Evolutionary conservation across 1,284 basidiomycete genomes (phyloP).

Genomic region (Ustilago lituana): DNA sequence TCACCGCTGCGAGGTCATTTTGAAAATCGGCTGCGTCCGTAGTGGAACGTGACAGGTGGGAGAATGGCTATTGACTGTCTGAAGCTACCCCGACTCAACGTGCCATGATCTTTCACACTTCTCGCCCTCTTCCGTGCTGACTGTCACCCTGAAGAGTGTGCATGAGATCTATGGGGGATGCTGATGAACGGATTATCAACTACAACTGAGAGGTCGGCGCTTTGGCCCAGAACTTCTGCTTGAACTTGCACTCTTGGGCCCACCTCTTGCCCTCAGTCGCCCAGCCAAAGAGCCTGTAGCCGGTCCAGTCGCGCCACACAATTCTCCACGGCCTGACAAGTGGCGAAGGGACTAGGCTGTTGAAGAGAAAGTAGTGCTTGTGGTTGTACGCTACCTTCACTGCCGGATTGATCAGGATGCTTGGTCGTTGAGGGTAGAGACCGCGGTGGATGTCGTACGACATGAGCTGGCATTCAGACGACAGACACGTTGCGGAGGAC

Average conservation of each 20-base stretch:
- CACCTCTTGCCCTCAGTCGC: slow-evolving; percentile 38
- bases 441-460: slow-evolving; percentile 73
- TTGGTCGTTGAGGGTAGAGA: slow-evolving; percentile 68
- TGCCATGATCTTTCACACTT: too few relatives aligned
- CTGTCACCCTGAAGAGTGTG: too few relatives aligned
- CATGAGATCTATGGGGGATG: too few relatives aligned
- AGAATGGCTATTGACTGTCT: too few relatives aligned
- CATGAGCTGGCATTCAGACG: slow-evolving; percentile 72
- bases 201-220: neutral
- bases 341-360: slow-evolving; percentile 39
- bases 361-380: slow-evolving; percentile 44
- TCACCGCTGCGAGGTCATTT: too few relatives aligned
- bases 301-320: slow-evolving; percentile 54
- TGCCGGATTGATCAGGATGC: slow-evolving; percentile 70
- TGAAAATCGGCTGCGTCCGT: too few relatives aligned
- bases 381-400: slow-evolving; percentile 53
- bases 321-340: slow-evolving; percentile 47
- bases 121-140: too few relatives aligned
- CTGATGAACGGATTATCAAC: too few relatives aligned
- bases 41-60: too few relatives aligned
- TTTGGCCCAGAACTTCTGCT: slow-evolving; percentile 20
- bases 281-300: slow-evolving; percentile 46
- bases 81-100: too few relatives aligned
- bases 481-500: slow-evolving; percentile 70
- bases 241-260: slow-evolving; percentile 18